Base-by-base conservation (phyloP, 257 asterid genomes). In the Cinchona pubescens region DNA sequence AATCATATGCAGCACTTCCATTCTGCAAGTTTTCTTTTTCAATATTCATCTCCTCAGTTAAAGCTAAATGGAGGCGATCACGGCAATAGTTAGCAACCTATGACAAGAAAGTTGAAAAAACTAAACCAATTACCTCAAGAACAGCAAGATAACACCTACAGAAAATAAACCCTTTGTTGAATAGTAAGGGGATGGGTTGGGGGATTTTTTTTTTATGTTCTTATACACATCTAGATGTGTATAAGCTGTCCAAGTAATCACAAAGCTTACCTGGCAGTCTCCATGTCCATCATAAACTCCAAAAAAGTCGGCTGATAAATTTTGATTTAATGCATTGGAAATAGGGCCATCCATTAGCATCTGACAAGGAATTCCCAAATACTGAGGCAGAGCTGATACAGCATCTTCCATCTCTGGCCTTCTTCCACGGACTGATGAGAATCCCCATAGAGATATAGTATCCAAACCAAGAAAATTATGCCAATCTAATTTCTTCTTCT, bases 281-380 rank as follows among this genome's bases (percentile, higher is more conserved):
- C 98, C 97, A 73, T 94, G 98, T 73, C 98, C 98, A 80, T 94
- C 98, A 82, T 85, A 94, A 79, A 94, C 97, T 70, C 96, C 98
- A 46, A 80, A 92, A 1, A 94, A 72, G 81, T 94, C 95, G 64
- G 88, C 88, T 1, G 85, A 81, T 71, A 84, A 69, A 43, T 82
- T 85, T 66, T 86, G 86, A 78, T 77, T 74, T 42, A 65, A 53
- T 45, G 87, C 56, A 72, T 69, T 83, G 60, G 77, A 51, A 79
- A 79, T 66, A 1, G 85, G 80, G 69, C 40, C 73, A 49, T 86
- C 92, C 35, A 83, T 75, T 78, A 92, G 80, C 94, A 92, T 88
- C 62, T 66, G 84, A 37, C 86, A 67, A 53, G 96, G 97, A 72
- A 92, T 82, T 66, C 67, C 82, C 74, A 89, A 15, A 79, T 86